phyloP scores from a whole-genome alignment of 805 yeast genomes.

The Candida mattraensis region DNA sequence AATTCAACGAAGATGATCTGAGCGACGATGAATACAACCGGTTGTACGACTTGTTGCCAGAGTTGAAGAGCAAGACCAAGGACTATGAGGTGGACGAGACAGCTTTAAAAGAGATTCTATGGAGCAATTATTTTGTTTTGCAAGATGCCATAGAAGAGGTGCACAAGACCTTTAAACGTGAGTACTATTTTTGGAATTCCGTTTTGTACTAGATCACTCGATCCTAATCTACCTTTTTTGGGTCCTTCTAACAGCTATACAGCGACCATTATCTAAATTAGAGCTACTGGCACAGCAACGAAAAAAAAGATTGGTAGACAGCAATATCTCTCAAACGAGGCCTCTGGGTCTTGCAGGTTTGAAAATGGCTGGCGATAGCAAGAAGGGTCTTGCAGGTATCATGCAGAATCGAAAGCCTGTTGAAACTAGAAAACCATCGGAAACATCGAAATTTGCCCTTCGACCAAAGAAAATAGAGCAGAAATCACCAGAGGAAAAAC shows the following conservation, averaged over 20 bases:
- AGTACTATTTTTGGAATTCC: slow-evolving; percentile 17
- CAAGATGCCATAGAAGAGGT: slow-evolving; percentile 51
- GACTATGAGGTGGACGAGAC: slow-evolving; percentile 47
- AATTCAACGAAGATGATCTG: slow-evolving; percentile 39
- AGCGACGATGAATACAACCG: slow-evolving; percentile 44
- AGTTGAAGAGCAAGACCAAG: slow-evolving; percentile 37
- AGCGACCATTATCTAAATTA: slow-evolving; percentile 38
- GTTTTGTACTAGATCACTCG: slow-evolving; percentile 7
- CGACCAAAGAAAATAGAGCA: slow-evolving; percentile 1
- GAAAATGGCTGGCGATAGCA: neutral
- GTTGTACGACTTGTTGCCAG: slow-evolving; percentile 44
- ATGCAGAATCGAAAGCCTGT: too few relatives aligned
- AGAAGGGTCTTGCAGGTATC: slow-evolving; percentile 1
- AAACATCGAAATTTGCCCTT: neutral
- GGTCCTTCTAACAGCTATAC: slow-evolving; percentile 10
- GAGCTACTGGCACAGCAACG: slow-evolving; percentile 47
- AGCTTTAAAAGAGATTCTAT: slow-evolving; percentile 57
- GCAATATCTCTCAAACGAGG: too few relatives aligned
- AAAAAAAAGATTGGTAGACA: too few relatives aligned
- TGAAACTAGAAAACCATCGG: too few relatives aligned
- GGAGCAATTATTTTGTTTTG: slow-evolving; percentile 57
- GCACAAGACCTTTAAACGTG: slow-evolving; percentile 33
- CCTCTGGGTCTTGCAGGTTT: slow-evolving; percentile 4
- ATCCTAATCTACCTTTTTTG: slow-evolving; percentile 16
- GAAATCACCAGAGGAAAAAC: neutral